phyloP scores from a whole-genome alignment of 2,329 filamentous ascomycete species.

The Chaetothyriales sp. region DNA sequence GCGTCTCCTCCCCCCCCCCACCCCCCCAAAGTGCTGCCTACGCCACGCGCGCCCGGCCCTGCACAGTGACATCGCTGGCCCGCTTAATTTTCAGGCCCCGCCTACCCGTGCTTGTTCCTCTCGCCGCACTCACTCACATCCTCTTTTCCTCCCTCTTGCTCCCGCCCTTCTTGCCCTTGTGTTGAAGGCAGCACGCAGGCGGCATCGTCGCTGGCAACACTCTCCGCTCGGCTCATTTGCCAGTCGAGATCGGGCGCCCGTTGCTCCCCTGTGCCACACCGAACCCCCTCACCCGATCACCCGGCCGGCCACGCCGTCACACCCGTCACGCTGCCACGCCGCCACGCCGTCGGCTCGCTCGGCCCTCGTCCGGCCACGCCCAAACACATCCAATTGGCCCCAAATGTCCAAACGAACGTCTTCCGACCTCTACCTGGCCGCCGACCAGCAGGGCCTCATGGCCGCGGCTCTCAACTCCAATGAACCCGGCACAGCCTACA shows the following conservation, averaged over 20 bases:
- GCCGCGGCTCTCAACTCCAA: constrained; percentile 66
- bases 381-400: not conserved
- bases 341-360: too few relatives aligned
- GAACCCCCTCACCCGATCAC: too few relatives aligned
- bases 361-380: too few relatives aligned
- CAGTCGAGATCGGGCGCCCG: not conserved
- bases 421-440: constrained; percentile 52
- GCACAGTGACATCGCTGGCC: not conserved
- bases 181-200: not conserved
- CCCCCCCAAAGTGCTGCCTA: not conserved
- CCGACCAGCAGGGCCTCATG: constrained; percentile 60
- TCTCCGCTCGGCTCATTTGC: not conserved
- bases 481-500: constrained; percentile 25
- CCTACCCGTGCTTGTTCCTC: not conserved
- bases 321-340: not conserved
- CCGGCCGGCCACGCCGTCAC: not conserved
- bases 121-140: not conserved
- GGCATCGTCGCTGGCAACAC: not conserved
- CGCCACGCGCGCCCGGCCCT: not conserved
- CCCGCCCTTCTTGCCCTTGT: not conserved
- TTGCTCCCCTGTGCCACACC: too few relatives aligned
- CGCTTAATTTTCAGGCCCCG: not conserved
- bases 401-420: constrained; percentile 4
- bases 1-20: too few relatives aligned
- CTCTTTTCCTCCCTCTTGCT: not conserved